These are phyloP conservation scores for Cetradonia linearis DNA, from an alignment of 495 filamentous ascomycete species.

Conservation along the genomic window DNA sequence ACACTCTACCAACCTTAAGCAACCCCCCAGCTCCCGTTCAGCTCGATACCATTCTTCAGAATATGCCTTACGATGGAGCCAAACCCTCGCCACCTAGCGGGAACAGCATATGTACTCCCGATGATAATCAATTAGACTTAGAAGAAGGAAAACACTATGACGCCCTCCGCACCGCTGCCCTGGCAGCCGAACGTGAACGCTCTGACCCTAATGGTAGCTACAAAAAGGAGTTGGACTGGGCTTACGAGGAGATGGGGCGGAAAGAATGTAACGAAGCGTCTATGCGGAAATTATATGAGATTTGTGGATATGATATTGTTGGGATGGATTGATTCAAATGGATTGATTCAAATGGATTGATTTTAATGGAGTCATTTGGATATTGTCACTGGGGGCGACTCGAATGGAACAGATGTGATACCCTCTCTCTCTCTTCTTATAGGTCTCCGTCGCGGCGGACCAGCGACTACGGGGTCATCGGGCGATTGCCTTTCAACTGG, in stretches of 20 bases:
- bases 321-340: neutral
- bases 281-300: neutral
- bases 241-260: neutral
- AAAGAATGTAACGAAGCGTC: neutral
- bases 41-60: neutral
- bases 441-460: constrained; percentile 3
- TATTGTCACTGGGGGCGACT: neutral
- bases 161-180: neutral
- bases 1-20: neutral
- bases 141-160: neutral
- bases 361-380: neutral
- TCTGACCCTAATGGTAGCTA: constrained; percentile 1
- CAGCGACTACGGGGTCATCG: constrained; percentile 9
- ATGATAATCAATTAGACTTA: neutral
- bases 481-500: constrained; percentile 18
- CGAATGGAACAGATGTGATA: neutral
- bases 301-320: neutral
- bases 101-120: neutral
- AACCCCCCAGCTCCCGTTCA: neutral
- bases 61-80: neutral
- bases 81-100: neutral
- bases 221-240: neutral
- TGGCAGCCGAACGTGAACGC: neutral
- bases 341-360: neutral
- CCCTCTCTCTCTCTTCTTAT: constrained; percentile 1